phyloP scores from a whole-genome alignment of 2,329 filamentous ascomycete genomes.

The Huntiella abstrusa region DNA sequence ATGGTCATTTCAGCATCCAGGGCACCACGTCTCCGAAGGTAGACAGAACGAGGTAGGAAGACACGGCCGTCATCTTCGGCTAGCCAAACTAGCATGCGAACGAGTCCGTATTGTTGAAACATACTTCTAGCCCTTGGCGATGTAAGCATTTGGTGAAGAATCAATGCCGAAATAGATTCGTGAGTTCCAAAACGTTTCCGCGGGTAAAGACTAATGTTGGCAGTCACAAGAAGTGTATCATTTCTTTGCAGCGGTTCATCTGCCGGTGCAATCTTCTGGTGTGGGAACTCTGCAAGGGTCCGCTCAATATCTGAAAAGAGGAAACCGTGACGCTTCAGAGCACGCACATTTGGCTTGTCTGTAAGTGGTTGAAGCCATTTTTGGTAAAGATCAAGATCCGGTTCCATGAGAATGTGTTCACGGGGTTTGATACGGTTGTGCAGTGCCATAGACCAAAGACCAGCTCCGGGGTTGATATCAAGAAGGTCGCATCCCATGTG shows the following conservation, averaged over 20 bases:
- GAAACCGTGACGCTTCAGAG: slow-evolving; percentile 39
- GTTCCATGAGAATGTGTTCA: slow-evolving; percentile 68
- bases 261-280: slow-evolving; percentile 29
- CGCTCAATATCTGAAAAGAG: slow-evolving; percentile 38
- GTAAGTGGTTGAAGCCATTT: slow-evolving; percentile 42
- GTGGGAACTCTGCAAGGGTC: slow-evolving; percentile 31
- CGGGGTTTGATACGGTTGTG: slow-evolving; percentile 59
- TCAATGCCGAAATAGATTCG: slow-evolving; percentile 35
- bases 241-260: slow-evolving; percentile 36
- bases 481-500: slow-evolving; percentile 69
- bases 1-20: slow-evolving; percentile 43
- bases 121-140: slow-evolving; percentile 37
- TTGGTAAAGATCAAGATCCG: slow-evolving; percentile 37
- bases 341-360: slow-evolving; percentile 25
- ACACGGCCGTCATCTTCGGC: slow-evolving; percentile 37
- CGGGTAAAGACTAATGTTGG: slow-evolving; percentile 41
- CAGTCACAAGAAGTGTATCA: slow-evolving; percentile 53
- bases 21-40: slow-evolving; percentile 34
- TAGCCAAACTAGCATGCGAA: slow-evolving; percentile 62
- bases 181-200: slow-evolving; percentile 31
- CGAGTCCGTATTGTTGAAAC: slow-evolving; percentile 58
- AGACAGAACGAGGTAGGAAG: slow-evolving; percentile 41
- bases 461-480: slow-evolving; percentile 66
- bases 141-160: slow-evolving; percentile 42
- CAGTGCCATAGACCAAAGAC: slow-evolving; percentile 61